Evolutionary conservation across 306 rosid species (phyloP), one percentile per base, ranked within the genome.

Genomic region (Cicer judaicum): DNA sequence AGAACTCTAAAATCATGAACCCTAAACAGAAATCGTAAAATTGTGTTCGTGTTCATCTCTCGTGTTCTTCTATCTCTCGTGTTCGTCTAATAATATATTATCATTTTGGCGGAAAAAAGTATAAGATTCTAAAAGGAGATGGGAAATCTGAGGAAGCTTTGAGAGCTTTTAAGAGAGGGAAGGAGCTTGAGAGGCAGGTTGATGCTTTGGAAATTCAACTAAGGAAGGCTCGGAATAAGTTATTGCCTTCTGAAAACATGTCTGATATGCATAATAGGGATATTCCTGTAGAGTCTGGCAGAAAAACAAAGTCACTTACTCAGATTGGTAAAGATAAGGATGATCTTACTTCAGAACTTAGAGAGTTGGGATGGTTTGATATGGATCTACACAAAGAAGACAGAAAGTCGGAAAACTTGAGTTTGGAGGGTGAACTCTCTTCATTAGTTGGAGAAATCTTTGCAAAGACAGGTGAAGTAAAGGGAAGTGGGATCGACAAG

Each of bases 181-280:
- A 94, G 85, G 98, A 94, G 85, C 95, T 94, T 70, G 98, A 91
- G 82, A 88, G 96, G 92, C 93, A 91, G 88, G 98, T 96, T 74
- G 95, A 88, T 16, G 86, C 96, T 43, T 82, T 94, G 95, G 98
- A 94, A 85, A 40, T 84, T 77, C 82, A n/a, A n/a, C n/a, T n/a
- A n/a, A n/a, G n/a, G n/a, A n/a, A n/a, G n/a, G n/a, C n/a, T n/a
- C n/a, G n/a, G n/a, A n/a, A n/a, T n/a, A n/a, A n/a, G n/a, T n/a
- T n/a, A n/a, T n/a, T n/a, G n/a, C n/a, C n/a, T n/a, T n/a, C n/a
- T n/a, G n/a, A n/a, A n/a, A n/a, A n/a, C n/a, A n/a, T n/a, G n/a
- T n/a, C n/a, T n/a, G n/a, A n/a, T n/a, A n/a, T n/a, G n/a, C n/a
- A n/a, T n/a, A n/a, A n/a, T n/a, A n/a, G n/a, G n/a, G n/a, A n/a